Base-by-base conservation (phyloP, 2,329 filamentous ascomycete species). In the Cladosporium sp. region DNA sequence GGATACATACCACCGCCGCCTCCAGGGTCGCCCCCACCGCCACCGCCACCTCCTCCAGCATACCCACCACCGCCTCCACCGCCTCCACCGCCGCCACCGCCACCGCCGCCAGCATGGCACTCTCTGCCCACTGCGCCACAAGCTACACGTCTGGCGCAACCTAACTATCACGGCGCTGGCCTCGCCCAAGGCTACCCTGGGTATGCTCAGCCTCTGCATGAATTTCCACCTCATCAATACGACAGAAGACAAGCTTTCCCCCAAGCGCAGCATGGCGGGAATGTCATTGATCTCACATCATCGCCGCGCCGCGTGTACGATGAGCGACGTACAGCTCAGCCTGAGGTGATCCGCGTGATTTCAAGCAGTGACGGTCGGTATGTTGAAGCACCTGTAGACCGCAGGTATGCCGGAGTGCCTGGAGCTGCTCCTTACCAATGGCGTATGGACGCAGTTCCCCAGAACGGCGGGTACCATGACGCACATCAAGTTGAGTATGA, bases 281-380 rank as follows among this genome's bases (percentile, higher is more conserved):
- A 59, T 28, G 21, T 62, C 18, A 60, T 64, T 11, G 65, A 65
- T 49, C 58, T 60, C 7, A 65, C 59, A 12, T 64, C 66, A 5
- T 64, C 66, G 41, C 64, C 64, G 6, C 55, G 21, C 21, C 30
- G 49, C 15, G 36, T 28, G 18, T 28, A 60, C 28, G 26, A 21
- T 30, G 36, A 57, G 36, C 36, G 36, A 15, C 26, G 6, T 28
- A 1, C 21, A 26, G 51, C 32, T 36, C 61, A 57, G n/a, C 51
- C 61, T 2, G 51, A 57, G 36, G 61, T 47, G 51, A 34, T 64
- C 34, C 61, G 51, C 21, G 51, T 57, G 12, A 38, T 49, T 3
- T 36, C 61, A 6, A 41, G 32, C 5, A 38, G 49, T 47, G 61
- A 54, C 24, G 61, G 36, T 57, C 18, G 34, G 14, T 64, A 64